Percentiles rank a stretch among this genome's conserved stretches.
Evolutionary conservation across 805 yeast species (phyloP).

Genomic region (Sungouiozyma ichnusensis): DNA sequence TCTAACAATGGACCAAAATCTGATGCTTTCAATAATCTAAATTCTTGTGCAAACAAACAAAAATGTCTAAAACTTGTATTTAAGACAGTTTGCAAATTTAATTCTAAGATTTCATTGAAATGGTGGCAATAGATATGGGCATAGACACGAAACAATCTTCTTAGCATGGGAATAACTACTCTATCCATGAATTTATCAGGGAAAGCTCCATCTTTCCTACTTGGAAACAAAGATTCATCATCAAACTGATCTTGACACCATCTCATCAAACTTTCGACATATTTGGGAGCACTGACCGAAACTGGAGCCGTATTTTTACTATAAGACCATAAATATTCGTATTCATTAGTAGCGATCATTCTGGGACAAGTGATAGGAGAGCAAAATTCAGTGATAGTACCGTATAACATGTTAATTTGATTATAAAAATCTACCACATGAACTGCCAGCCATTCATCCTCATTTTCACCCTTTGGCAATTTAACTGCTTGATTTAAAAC

Average conservation of each 20-base stretch:
- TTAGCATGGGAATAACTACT: slow-evolving; percentile 75
- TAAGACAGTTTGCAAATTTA: slow-evolving; percentile 84
- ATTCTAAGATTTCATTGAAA: slow-evolving; percentile 86
- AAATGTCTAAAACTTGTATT: slow-evolving; percentile 93
- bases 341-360: slow-evolving; percentile 96
- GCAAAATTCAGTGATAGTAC: slow-evolving; percentile 92
- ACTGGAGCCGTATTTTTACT: slow-evolving; percentile 59
- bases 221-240: slow-evolving; percentile 82
- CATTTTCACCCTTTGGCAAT: slow-evolving; percentile 84
- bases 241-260: slow-evolving; percentile 94
- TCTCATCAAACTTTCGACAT: slow-evolving; percentile 83
- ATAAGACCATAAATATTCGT: slow-evolving; percentile 96
- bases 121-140: slow-evolving; percentile 98
- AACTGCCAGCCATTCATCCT: slow-evolving; percentile 92
- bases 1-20: slow-evolving; percentile 92
- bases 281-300: slow-evolving; percentile 87
- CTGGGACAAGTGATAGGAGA: slow-evolving; percentile 91
- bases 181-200: slow-evolving; percentile 66
- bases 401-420: slow-evolving; percentile 92
- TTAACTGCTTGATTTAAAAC: slow-evolving; percentile 88
- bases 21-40: slow-evolving; percentile 59
- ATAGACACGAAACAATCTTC: slow-evolving; percentile 84
- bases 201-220: slow-evolving; percentile 84
- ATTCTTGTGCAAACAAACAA: slow-evolving; percentile 77
- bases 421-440: slow-evolving; percentile 96